Evolutionary conservation across 192 early-diverging fungal genomes (phyloP), one percentile per base, ranked within the genome.

Genomic region (Podila horticola): DNA sequence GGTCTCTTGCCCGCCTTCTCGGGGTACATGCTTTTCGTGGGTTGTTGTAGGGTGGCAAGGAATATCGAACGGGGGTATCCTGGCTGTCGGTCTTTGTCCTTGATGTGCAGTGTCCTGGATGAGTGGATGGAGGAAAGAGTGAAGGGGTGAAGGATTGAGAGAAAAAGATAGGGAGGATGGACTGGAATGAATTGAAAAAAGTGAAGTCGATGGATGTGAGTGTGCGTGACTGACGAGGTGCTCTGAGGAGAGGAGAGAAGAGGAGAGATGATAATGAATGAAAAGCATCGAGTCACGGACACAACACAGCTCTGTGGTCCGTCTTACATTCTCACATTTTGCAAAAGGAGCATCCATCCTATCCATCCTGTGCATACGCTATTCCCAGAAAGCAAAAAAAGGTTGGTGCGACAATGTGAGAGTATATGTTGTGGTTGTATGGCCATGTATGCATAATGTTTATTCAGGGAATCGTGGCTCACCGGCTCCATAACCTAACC

Each of bases 401-500:
- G 13, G 1, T 12, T 24, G n/a, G 55, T 24, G 26, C 22, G 55
- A 58, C 9, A 2, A 58, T 2, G 26, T 12, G 55, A 17, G 30
- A 30, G 30, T 19, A 30, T 12, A 17, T 45, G 41, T 15, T 45
- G 41, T 41, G 12, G 10, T 15, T 41, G 41, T 41, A 6, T 41
- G 41, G 15, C 8, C 15, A 45, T 45, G 41, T 45, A 45, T 17
- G 41, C 15, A 24, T 17, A 13, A 45, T 17, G 20, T 63, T 63
- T 28, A 36, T 29, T 48, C 15, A 13, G 41, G 34, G 41, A 13
- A 45, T 45, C 41, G 11, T 45, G 15, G 41, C 66, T 84, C 85
- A 90, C 38, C 89, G 74, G 57, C 82, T 81, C 93, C 93, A 94
- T 59, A 92, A 31, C 63, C 90, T 91, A 24, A 93, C 88, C 22